A percentile compares a stretch with the other conserved stretches of the same genome.
Conservation (phyloP, 176 grass and related monocot species). For the Carex littledalei region DNA sequence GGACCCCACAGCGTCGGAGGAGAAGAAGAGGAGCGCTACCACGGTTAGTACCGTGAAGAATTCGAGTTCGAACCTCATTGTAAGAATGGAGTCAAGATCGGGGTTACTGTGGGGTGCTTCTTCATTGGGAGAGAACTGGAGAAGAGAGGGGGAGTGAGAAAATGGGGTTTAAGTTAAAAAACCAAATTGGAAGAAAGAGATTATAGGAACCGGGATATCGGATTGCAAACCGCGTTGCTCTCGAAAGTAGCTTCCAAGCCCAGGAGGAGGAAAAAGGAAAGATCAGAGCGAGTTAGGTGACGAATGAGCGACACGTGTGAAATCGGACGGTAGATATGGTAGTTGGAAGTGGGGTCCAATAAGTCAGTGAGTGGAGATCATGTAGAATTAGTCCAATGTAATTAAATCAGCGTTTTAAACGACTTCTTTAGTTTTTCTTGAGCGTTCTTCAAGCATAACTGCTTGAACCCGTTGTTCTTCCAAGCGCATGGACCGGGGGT, state of each 20-base stretch:
- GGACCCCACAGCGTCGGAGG: constrained; percentile 11
- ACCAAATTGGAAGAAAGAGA: neutral
- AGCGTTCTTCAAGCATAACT: neutral
- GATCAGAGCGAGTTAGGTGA: neutral
- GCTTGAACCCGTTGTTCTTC: constrained; percentile 4
- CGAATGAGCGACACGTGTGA: neutral
- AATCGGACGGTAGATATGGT: neutral
- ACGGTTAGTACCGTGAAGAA: neutral
- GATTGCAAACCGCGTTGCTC: constrained; percentile 15
- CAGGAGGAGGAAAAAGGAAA: neutral
- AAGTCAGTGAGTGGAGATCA: neutral
- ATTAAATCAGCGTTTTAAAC: neutral
- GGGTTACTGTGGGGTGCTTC: neutral
- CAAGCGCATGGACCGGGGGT: neutral
- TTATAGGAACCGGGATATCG: neutral
- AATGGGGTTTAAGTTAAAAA: neutral
- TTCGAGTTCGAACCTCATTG: neutral
- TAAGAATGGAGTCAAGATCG: neutral
- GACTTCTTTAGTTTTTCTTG: constrained; percentile 16
- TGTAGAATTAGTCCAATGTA: neutral
- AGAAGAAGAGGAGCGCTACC: neutral
- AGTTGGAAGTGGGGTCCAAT: neutral
- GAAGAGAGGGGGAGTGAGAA: constrained; percentile 10
- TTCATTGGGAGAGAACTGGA: constrained; percentile 17
- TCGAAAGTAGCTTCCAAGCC: neutral